Conservation (phyloP, 2,329 filamentous ascomycete species). For the Pyrenochaeta sp. region DNA sequence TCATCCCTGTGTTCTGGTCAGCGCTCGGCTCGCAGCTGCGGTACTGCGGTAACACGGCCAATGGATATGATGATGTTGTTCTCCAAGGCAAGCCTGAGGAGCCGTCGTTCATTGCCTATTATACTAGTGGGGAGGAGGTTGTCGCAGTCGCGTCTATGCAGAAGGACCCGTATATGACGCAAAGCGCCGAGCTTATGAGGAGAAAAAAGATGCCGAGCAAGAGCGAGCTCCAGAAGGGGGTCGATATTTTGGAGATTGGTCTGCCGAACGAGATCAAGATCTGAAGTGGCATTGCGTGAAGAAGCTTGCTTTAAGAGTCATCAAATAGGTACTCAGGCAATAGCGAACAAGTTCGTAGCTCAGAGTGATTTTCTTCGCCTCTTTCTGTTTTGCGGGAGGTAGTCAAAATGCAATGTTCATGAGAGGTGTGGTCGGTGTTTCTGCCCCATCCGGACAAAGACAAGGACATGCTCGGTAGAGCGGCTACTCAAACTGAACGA, state of each 20-base stretch:
- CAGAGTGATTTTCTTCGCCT: background rate
- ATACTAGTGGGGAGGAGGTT: slow-evolving; percentile 83
- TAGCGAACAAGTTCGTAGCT: background rate
- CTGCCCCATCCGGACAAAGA: background rate
- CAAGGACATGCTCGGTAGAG: slow-evolving; percentile 6
- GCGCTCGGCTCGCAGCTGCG: slow-evolving; percentile 87
- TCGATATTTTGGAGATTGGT: slow-evolving; percentile 56
- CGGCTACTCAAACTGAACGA: slow-evolving; percentile 6
- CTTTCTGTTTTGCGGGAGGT: too few relatives aligned
- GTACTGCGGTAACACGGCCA: slow-evolving; percentile 87
- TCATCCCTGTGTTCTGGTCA: slow-evolving; percentile 97
- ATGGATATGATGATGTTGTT: slow-evolving; percentile 87
- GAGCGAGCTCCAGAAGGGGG: slow-evolving; percentile 73
- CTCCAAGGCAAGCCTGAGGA: slow-evolving; percentile 75
- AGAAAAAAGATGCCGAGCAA: slow-evolving; percentile 83
- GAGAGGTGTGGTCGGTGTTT: background rate
- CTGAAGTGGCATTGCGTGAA: slow-evolving; percentile 19
- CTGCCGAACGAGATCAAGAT: slow-evolving; percentile 58
- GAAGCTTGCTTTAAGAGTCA: background rate
- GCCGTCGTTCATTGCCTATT: slow-evolving; percentile 88
- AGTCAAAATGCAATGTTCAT: background rate
- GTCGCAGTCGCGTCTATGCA: slow-evolving; percentile 93
- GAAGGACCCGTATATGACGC: slow-evolving; percentile 75
- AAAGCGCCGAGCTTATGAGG: slow-evolving; percentile 86
- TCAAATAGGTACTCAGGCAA: background rate